Conservation (phyloP, 441 rosid genomes). For the Corymbia citriodora region DNA sequence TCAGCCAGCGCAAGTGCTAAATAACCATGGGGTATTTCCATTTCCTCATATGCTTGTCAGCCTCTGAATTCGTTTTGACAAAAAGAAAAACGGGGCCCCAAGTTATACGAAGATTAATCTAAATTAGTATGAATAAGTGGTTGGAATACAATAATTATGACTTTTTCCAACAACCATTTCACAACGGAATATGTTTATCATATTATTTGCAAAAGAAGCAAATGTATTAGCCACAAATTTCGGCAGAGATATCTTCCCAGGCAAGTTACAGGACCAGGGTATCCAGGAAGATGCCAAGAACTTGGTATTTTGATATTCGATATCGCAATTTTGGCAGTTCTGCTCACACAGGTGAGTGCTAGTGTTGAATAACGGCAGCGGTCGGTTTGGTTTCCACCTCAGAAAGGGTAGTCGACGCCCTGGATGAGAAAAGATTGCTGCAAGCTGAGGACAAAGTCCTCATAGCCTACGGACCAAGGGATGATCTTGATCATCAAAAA, state of each 20-base stretch:
- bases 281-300: background rate
- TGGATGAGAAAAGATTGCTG: background rate
- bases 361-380: conserved; percentile 4
- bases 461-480: background rate
- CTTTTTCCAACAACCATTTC: background rate
- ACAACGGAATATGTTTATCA: background rate
- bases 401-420: conserved; percentile 6
- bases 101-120: background rate
- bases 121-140: background rate
- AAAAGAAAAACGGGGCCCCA: background rate
- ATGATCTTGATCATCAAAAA: background rate
- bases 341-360: background rate
- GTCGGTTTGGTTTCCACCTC: background rate
- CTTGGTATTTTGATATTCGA: background rate
- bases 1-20: too few relatives aligned
- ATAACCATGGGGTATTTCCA: background rate
- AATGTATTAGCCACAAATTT: too few relatives aligned
- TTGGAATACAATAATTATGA: background rate
- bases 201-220: conserved; percentile 6
- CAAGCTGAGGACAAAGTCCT: background rate
- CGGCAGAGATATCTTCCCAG: background rate
- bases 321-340: background rate
- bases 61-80: background rate
- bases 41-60: background rate
- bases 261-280: background rate